These are phyloP conservation scores for Suillus cothurnatus DNA, from an alignment of 768 basidiomycete species.

Conservation along the genomic window DNA sequence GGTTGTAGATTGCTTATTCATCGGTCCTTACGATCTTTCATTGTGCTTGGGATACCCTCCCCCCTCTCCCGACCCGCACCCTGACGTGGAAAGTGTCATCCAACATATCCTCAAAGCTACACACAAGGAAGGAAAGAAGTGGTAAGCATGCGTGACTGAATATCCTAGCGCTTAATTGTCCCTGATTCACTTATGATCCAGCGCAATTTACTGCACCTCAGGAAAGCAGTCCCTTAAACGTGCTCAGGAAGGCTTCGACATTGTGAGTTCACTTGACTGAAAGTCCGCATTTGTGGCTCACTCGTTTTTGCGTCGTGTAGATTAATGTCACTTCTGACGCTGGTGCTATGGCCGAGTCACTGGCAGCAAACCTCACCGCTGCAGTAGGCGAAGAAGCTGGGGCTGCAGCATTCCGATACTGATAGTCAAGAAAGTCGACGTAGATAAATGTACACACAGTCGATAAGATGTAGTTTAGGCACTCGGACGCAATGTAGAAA, in stretches of 20 bases:
- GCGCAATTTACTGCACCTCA: conserved; percentile 51
- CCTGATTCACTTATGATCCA: conserved; percentile 18
- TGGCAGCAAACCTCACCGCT: conserved; percentile 23
- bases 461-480: neutral
- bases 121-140: conserved; percentile 64
- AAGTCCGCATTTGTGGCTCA: conserved; percentile 12
- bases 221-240: conserved; percentile 47
- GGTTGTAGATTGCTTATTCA: conserved; percentile 51
- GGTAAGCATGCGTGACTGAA: conserved; percentile 39
- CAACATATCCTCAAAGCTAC: conserved; percentile 51
- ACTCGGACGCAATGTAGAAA: neutral
- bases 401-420: conserved; percentile 15
- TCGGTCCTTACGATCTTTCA: conserved; percentile 72
- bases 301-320: conserved; percentile 27
- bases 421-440: neutral
- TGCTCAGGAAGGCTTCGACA: conserved; percentile 54
- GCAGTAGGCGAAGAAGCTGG: conserved; percentile 21
- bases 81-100: conserved; percentile 62
- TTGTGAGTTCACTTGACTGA: conserved; percentile 36
- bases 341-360: conserved; percentile 44
- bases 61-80: conserved; percentile 65
- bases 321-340: conserved; percentile 52
- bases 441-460: conserved; percentile 4
- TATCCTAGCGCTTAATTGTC: neutral
- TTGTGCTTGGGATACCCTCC: conserved; percentile 59